Evolutionary conservation across 106 monocot genomes (phyloP), one percentile per base, ranked within the genome.

Genomic region (Apostasia shenzhenica): DNA sequence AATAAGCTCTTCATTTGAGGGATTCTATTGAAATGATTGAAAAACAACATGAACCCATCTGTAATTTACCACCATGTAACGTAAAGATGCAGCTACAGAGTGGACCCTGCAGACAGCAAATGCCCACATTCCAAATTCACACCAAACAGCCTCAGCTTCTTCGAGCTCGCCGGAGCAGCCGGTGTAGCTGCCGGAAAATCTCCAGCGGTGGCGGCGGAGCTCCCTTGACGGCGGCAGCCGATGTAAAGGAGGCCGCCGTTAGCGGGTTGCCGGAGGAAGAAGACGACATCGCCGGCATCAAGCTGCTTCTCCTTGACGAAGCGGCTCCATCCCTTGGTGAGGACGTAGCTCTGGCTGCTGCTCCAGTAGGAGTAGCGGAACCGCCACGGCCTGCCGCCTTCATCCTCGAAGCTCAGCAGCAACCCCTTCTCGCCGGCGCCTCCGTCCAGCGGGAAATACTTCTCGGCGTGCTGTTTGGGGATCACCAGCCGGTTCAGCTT

Each of bases 251-350:
- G 46, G 40, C 67, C 58, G 14, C 67, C 66, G 1, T 55, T 54
- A 7, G 41, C 3, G 10, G 11, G 12, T 0, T 1, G 9, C 51
- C 80, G 65, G 45, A 75, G 67, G 63, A 87, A 87, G 41, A 81
- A 45, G 6, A 88, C 78, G 12, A 81, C 68, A 13, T 88, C 83
- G 2, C 88, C 88, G 10, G 88, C 78, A 45, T 76, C 74, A 40
- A 88, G 76, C 67, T 37, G 59, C 75, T 87, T 87, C 78, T 87
- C 87, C 78, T 81, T 83, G n/a, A 83, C 83, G 48, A 75, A 87
- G 9, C 83, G 59, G 67, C 87, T 87, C 87, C 87, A 87, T 63
- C 26, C 26, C 26, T 26, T 26, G 26, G 26, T 26, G 26, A 26
- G 26, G 26, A 26, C 26, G 26, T 26, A 26, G 26, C 26, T 26